phyloP scores from a whole-genome alignment of 345 rosid species.

The Combretum micranthum region DNA sequence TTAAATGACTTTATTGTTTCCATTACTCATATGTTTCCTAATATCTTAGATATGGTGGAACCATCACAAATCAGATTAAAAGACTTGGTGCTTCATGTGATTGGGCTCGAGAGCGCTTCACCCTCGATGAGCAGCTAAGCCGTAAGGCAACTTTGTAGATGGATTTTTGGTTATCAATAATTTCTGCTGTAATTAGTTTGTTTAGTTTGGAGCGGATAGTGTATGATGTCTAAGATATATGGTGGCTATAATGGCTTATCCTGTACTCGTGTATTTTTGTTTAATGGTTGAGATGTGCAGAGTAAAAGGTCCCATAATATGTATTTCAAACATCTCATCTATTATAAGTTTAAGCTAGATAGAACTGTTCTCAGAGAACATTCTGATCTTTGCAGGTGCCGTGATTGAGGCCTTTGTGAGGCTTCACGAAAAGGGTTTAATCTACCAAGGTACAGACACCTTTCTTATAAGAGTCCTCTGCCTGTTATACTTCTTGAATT shows the following conservation, averaged over 20 bases:
- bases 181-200: too few species aligned
- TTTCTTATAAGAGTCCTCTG: background rate
- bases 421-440: conserved; percentile 92
- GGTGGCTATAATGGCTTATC: too few species aligned
- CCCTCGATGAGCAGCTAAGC: conserved; percentile 96
- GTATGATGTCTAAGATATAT: background rate
- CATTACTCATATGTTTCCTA: conserved; percentile 7
- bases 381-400: conserved; percentile 53
- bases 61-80: conserved; percentile 88
- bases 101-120: conserved; percentile 89
- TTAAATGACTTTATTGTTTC: background rate
- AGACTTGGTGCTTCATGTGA: conserved; percentile 99
- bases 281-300: background rate
- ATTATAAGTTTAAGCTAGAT: background rate
- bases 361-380: conserved; percentile 22
- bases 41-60: conserved; percentile 80
- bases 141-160: conserved; percentile 68
- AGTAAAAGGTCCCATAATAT: background rate
- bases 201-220: background rate
- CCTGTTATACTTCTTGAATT: too few species aligned
- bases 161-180: background rate
- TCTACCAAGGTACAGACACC: conserved; percentile 62
- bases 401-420: conserved; percentile 85
- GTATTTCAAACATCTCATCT: background rate
- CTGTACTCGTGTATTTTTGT: too few species aligned